These are phyloP conservation scores for Ustilago cynodontis DNA, from an alignment of 1,284 basidiomycete species.

Conservation along the genomic window DNA sequence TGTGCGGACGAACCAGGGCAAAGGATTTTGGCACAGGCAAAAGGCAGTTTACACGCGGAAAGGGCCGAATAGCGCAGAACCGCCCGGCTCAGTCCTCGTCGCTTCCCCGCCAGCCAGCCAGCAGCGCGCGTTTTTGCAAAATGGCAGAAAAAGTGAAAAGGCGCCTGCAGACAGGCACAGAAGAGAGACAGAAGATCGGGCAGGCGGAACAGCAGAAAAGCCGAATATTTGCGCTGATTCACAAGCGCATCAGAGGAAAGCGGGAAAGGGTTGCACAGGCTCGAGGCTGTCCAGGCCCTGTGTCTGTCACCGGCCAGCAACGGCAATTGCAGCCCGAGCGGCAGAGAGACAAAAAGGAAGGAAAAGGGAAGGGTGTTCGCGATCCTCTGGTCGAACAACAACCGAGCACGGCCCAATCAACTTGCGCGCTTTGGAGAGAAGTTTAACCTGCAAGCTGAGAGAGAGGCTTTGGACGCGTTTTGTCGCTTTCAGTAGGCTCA, in stretches of 20 bases:
- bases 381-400: neutral
- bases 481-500: conserved; percentile 3
- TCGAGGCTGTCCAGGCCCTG: neutral
- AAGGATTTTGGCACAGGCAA: conserved; percentile 5
- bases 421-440: conserved; percentile 32
- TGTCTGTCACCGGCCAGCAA: conserved; percentile 33
- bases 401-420: conserved; percentile 50
- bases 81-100: conserved; percentile 10
- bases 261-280: neutral
- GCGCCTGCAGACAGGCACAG: neutral
- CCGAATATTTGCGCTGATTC: conserved; percentile 29
- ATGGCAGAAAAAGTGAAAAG: conserved; percentile 5
- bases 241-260: neutral
- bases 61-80: conserved; percentile 38
- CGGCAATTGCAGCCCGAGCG: conserved; percentile 43
- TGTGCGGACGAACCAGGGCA: conserved; percentile 22
- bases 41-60: conserved; percentile 28
- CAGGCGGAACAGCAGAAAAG: conserved; percentile 9
- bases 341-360: neutral
- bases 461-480: neutral
- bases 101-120: conserved; percentile 12
- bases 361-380: conserved; percentile 1
- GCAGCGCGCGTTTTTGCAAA: conserved; percentile 23
- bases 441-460: neutral
- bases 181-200: conserved; percentile 4